Base-by-base conservation (phyloP, 2,329 filamentous ascomycete genomes). In the Epicoccum sorghinum region DNA sequence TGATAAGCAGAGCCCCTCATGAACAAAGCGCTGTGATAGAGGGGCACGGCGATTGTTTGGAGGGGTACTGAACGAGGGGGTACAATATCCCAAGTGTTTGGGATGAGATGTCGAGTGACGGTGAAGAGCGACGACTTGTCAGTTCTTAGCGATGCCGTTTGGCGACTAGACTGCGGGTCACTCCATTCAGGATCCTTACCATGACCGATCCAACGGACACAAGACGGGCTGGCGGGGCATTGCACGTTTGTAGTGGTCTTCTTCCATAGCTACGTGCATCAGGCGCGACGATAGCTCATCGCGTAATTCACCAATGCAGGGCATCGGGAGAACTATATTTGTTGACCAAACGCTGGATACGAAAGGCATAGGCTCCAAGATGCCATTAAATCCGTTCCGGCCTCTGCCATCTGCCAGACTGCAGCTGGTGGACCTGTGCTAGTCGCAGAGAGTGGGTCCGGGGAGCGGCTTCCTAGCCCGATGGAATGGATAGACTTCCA, bases 381-480 rank as follows among this genome's bases (percentile, higher is more conserved):
- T 46, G 35, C 18, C 18, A 18, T 18, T 18, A 18, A 18, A 18
- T 9, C 27, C 14, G n/a, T 30, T 52, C 33, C 39, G 14, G 46
- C 14, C 40, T 35, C 36, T 42, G 52, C 25, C 37, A 52, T 47
- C 50, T 57, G 46, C 55, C 49, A 57, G 55, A 52, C 54, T 64
- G 60, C 59, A 66, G 44, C 47, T 61, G 61, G 35, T 59, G 61
- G 60, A 47, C 46, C 62, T 42, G 58, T 30, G 45, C 60, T 61
- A 65, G 47, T 35, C 35, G 37, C 14, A 47, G 44, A 32, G 52
- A 50, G 68, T 69, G 70, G 71, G 68, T 71, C 71, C 70, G 72
- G 72, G 72, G 71, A 72, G 65, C 64, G 47, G 63, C 65, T 66
- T 66, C 64, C 61, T 62, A 58, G 64, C 62, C 68, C 72, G 71